Conservation (phyloP, 305 asterid genomes). For the Fraxinus sp. region DNA sequence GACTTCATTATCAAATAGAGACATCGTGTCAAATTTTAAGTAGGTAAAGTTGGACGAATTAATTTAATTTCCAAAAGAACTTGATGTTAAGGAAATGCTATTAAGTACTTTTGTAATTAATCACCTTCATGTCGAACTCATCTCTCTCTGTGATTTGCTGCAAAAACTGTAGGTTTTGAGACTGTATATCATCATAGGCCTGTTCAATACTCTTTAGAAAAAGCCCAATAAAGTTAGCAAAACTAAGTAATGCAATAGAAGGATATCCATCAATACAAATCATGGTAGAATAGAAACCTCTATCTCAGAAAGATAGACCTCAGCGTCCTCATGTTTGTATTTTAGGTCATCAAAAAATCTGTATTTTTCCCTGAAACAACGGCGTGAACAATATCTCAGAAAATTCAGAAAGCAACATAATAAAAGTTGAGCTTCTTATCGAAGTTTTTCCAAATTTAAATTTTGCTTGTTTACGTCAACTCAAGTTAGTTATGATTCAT, state of each 20-base stretch:
- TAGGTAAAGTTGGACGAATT: background rate
- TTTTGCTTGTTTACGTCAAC: background rate
- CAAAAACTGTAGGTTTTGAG: conserved; percentile 92
- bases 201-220: conserved; percentile 83
- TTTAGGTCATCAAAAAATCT: conserved; percentile 49
- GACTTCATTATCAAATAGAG: background rate
- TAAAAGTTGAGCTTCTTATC: background rate
- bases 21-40: background rate
- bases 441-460: background rate
- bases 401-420: background rate
- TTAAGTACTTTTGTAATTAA: background rate
- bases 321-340: conserved; percentile 61
- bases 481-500: background rate
- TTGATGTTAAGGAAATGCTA: background rate
- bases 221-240: conserved; percentile 26
- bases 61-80: background rate
- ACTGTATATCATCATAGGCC: conserved; percentile 97
- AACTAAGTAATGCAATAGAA: conserved; percentile 5
- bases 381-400: conserved; percentile 17
- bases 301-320: conserved; percentile 59
- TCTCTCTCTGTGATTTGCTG: conserved; percentile 95
- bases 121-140: conserved; percentile 85
- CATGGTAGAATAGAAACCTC: conserved; percentile 44
- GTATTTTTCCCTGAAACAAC: conserved; percentile 47
- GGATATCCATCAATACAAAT: conserved; percentile 14